phyloP scores from a whole-genome alignment of 805 yeast genomes.

The Saturnispora sanitii region DNA sequence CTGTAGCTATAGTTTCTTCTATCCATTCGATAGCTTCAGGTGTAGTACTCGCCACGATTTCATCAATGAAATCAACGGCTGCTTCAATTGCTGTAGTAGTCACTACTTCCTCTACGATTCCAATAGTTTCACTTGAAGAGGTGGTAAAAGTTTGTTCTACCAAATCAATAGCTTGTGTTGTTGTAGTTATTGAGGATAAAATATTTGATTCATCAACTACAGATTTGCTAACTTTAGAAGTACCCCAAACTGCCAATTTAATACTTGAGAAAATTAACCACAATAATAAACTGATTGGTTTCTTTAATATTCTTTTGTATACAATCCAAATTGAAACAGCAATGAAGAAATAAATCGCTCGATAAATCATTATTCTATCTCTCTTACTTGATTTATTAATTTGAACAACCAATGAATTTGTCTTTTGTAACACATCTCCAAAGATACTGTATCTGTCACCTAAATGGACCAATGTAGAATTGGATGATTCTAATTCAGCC shows the following conservation, averaged over 20 bases:
- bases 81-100: too few species aligned
- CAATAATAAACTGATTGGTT: slow-evolving; percentile 34
- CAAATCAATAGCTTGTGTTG: background rate
- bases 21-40: too few species aligned
- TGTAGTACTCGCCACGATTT: too few species aligned
- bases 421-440: slow-evolving; percentile 31
- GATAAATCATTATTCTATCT: slow-evolving; percentile 40
- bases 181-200: background rate
- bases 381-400: slow-evolving; percentile 43
- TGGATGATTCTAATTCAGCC: slow-evolving; percentile 38
- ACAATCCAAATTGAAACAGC: slow-evolving; percentile 39
- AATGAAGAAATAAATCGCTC: slow-evolving; percentile 36
- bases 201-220: background rate
- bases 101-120: too few species aligned
- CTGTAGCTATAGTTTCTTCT: too few species aligned
- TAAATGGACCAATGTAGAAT: slow-evolving; percentile 31
- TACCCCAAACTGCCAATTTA: slow-evolving; percentile 9
- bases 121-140: too few species aligned
- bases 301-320: slow-evolving; percentile 38
- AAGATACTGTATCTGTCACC: slow-evolving; percentile 35
- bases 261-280: slow-evolving; percentile 33
- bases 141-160: too few species aligned
- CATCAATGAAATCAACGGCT: too few species aligned
- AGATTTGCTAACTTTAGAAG: background rate
- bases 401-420: slow-evolving; percentile 37